Conservation (phyloP, 2,329 filamentous ascomycete genomes). For the Neofusicoccum parvum region DNA sequence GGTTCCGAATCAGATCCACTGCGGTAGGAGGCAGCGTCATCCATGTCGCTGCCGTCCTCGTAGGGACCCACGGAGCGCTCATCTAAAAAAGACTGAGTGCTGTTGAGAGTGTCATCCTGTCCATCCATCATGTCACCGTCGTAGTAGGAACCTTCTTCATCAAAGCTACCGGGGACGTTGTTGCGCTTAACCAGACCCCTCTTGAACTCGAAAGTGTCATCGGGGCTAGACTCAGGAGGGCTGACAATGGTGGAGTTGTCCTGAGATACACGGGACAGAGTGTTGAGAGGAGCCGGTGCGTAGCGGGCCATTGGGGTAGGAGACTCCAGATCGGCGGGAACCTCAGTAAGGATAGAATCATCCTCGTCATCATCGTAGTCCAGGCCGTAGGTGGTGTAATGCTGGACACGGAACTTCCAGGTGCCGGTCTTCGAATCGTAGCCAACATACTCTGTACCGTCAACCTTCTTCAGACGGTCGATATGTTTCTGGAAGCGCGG, state of each 20-base stretch:
- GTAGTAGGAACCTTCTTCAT: slow-evolving; percentile 60
- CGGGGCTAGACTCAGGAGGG: slow-evolving; percentile 47
- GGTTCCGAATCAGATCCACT: slow-evolving; percentile 73
- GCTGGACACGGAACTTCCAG: slow-evolving; percentile 92
- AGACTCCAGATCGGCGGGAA: slow-evolving; percentile 43
- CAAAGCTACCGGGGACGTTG: slow-evolving; percentile 80
- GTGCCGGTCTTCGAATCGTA: slow-evolving; percentile 80
- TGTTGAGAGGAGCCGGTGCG: slow-evolving; percentile 29
- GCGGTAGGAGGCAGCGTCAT: slow-evolving; percentile 63
- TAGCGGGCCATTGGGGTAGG: slow-evolving; percentile 40
- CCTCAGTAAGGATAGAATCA: slow-evolving; percentile 41
- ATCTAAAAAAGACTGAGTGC: slow-evolving; percentile 83
- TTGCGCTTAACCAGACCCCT: slow-evolving; percentile 46
- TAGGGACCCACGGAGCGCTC: slow-evolving; percentile 79
- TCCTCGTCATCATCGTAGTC: slow-evolving; percentile 68
- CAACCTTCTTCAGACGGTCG: slow-evolving; percentile 75
- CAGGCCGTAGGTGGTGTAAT: slow-evolving; percentile 94
- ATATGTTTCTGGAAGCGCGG: slow-evolving; percentile 78
- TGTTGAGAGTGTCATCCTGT: slow-evolving; percentile 36
- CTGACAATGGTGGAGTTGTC: slow-evolving; percentile 40
- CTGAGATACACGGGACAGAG: slow-evolving; percentile 25
- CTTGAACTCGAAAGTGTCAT: slow-evolving; percentile 61
- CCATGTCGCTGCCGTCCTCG: slow-evolving; percentile 60
- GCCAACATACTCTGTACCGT: slow-evolving; percentile 76
- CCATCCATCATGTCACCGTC: slow-evolving; percentile 52